These are phyloP conservation scores for Dictyostelium intermedium DNA, from an alignment of 78 protist genomes.

Conservation along the genomic window DNA sequence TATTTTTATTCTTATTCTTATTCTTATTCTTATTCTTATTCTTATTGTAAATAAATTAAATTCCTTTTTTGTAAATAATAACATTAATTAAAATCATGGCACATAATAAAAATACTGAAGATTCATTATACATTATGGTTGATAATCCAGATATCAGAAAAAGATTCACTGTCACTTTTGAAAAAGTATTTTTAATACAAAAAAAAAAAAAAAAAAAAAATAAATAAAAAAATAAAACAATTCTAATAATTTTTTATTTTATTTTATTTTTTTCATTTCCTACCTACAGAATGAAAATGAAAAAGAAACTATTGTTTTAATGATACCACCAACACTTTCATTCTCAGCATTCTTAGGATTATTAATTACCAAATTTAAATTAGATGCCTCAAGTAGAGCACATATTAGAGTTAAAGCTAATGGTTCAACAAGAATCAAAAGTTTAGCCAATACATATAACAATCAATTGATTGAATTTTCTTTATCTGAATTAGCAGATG, in stretches of 20 bases:
- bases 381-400: neutral
- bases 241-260: neutral
- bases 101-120: neutral
- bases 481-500: neutral
- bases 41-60: neutral
- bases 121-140: neutral
- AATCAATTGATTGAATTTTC: constrained; percentile 18
- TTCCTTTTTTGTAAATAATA: neutral
- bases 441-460: neutral
- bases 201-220: neutral
- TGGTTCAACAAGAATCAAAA: neutral
- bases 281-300: neutral
- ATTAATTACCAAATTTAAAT: constrained; percentile 4
- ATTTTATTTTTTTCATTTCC: neutral
- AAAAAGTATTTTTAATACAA: too few relatives aligned
- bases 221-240: too few relatives aligned
- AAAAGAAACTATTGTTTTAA: neutral
- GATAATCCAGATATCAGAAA: constrained; percentile 35
- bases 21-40: neutral
- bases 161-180: constrained; percentile 5
- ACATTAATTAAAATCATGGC: neutral
- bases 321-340: neutral
- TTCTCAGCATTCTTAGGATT: neutral
- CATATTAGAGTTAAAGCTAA: constrained; percentile 22
- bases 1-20: neutral